A percentile compares a stretch with the other conserved stretches of the same genome.
phyloP scores from a whole-genome alignment of 306 rosid species.

The Vigna radiata region DNA sequence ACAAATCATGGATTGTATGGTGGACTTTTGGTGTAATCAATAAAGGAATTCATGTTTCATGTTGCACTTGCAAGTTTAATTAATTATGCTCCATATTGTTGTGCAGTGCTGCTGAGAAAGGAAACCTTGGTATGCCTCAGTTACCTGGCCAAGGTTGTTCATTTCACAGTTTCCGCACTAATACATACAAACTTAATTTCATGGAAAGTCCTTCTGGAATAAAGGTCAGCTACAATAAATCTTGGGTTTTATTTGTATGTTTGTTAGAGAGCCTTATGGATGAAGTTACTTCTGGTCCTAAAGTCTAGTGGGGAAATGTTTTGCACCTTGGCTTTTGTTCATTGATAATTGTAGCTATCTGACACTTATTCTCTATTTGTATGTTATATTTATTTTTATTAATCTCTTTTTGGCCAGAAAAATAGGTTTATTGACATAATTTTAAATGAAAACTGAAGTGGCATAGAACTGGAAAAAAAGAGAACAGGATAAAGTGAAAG shows the following conservation, averaged over 20 bases:
- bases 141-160: constrained; percentile 98
- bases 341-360: constrained; percentile 19
- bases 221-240: constrained; percentile 59
- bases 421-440: constrained; percentile 11
- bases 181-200: constrained; percentile 93
- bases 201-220: constrained; percentile 95
- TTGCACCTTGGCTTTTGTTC: constrained; percentile 23
- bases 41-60: constrained; percentile 4
- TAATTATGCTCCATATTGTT: constrained; percentile 13
- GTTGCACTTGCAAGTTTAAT: constrained; percentile 31
- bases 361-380: neutral
- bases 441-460: constrained; percentile 24
- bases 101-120: constrained; percentile 80
- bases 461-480: neutral
- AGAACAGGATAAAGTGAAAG: constrained; percentile 1
- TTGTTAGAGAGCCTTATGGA: constrained; percentile 15
- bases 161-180: constrained; percentile 93
- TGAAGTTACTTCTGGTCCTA: constrained; percentile 1
- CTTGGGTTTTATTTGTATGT: constrained; percentile 32
- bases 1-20: constrained; percentile 22
- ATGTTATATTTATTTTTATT: neutral
- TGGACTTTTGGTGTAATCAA: constrained; percentile 6
- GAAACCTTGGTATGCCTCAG: constrained; percentile 95
- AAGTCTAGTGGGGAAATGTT: constrained; percentile 20
- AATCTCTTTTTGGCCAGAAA: constrained; percentile 17